Evolutionary conservation across 257 asterid genomes (phyloP), one percentile per base, ranked within the genome.

Genomic region (Solanum pinnatisectum): DNA sequence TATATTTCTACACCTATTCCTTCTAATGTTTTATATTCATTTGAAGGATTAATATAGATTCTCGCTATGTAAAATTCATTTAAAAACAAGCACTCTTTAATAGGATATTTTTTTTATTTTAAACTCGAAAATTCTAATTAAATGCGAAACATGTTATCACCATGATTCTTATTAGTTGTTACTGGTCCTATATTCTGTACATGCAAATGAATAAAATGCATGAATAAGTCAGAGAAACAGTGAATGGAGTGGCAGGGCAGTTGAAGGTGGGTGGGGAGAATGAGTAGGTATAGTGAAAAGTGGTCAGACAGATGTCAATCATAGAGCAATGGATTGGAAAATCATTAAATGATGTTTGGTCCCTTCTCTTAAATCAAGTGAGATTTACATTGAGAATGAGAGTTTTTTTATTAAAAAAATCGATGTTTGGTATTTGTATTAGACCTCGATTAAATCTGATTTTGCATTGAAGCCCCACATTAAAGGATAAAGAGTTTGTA

Each of bases 351-450:
- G 78, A 71, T 71, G 42, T 2, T 71, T 71, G 78, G 78, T 8
- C 78, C 78, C 40, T 33, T 71, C 3, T 71, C 13, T 71, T 71
- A 33, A 71, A 71, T 71, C 0, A 16, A 27, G 6, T 70, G 74
- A 67, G 20, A 67, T 67, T 25, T 65, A 25, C 14, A 67, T 27
- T 27, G 10, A 27, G 74, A 67, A 15, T 2, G 23, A 49, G 60
- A 49, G 60, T 49, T 49, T 15, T 18, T 56, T 60, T 23, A 23
- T 44, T 0, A 4, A 44, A 13, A 44, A 1, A 23, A 9, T 23
- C 0, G 1, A 2, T 63, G 1, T 63, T 63, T 4, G 1, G 0
- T 63, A 63, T 23, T 63, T 4, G 1, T 23, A 23, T 7, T 6
- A 18, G 5, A 18, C 1, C 0, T 49, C 3, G 1, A 49, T 49